Conservation (phyloP, 208 protist species). For the Acanthamoeba culbertsoni region DNA sequence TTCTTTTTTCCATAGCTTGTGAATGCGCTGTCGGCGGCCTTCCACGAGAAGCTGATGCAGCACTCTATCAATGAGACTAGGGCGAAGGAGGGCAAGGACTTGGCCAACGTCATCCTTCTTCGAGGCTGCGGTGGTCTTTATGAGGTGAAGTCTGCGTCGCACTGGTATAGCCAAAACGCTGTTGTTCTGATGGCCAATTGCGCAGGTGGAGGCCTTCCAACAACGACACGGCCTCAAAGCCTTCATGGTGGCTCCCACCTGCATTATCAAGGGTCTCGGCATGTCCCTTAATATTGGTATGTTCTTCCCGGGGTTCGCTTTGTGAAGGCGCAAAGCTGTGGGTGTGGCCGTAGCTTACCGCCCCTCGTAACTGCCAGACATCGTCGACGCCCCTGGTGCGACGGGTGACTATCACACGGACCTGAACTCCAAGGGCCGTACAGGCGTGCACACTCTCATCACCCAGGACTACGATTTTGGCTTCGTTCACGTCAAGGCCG, state of each 20-base stretch:
- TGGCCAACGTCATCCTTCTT: slow-evolving; percentile 80
- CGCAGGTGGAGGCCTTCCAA: slow-evolving; percentile 57
- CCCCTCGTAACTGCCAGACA: not conserved
- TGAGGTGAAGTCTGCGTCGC: slow-evolving; percentile 3
- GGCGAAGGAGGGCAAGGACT: slow-evolving; percentile 63
- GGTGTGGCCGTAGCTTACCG: no score
- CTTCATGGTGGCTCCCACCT: slow-evolving; percentile 85
- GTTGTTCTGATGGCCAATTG: not conserved
- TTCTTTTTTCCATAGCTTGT: slow-evolving; percentile 61
- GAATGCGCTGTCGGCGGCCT: slow-evolving; percentile 73
- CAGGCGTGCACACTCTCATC: slow-evolving; percentile 44
- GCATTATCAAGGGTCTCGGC: slow-evolving; percentile 83
- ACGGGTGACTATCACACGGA: slow-evolving; percentile 85
- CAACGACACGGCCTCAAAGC: slow-evolving; percentile 63
- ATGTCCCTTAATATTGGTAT: slow-evolving; percentile 76
- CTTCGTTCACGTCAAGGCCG: slow-evolving; percentile 83
- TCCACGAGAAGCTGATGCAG: slow-evolving; percentile 63
- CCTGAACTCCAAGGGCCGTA: slow-evolving; percentile 71
- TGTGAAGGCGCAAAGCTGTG: not conserved
- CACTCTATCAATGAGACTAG: slow-evolving; percentile 78
- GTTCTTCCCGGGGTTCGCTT: not conserved
- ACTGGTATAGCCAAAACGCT: not conserved
- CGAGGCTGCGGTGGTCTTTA: slow-evolving; percentile 78
- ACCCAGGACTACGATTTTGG: slow-evolving; percentile 77
- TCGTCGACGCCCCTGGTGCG: slow-evolving; percentile 69